Percentiles rank a stretch among this genome's conserved stretches.
phyloP scores from a whole-genome alignment of 768 basidiomycete genomes.

The Mycena epipterygia region DNA sequence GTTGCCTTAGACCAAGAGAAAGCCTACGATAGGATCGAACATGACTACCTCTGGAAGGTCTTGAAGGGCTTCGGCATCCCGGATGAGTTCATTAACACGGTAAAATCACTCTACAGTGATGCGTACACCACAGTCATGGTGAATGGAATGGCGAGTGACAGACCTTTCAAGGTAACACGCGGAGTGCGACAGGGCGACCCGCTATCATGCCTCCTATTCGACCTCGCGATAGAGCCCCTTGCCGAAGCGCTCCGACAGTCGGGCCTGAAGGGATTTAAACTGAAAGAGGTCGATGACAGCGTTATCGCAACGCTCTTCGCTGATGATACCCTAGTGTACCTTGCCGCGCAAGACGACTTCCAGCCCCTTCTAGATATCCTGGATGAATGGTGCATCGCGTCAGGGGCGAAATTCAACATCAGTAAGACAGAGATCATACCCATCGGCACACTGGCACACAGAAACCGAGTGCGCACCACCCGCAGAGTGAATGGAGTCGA shows the following conservation, averaged over 20 bases:
- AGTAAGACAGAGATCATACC: background rate
- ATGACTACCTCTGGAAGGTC: constrained; percentile 20
- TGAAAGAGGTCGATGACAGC: constrained; percentile 1
- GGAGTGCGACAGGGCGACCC: background rate
- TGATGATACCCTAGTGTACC: constrained; percentile 20
- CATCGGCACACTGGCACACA: background rate
- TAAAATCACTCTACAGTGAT: constrained; percentile 39
- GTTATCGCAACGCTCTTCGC: constrained; percentile 21
- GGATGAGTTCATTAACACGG: constrained; percentile 25
- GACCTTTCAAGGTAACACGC: background rate
- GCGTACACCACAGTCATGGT: background rate
- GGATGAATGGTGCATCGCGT: constrained; percentile 18
- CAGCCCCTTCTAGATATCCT: constrained; percentile 2
- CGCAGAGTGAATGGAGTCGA: background rate
- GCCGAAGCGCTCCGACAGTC: constrained; percentile 33
- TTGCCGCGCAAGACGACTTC: background rate
- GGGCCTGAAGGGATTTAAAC: background rate
- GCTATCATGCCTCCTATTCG: constrained; percentile 42
- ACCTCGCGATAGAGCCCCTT: constrained; percentile 40
- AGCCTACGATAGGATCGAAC: no score
- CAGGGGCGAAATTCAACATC: constrained; percentile 15
- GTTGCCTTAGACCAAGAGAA: background rate
- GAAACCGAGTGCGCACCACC: background rate
- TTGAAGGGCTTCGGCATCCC: constrained; percentile 27
- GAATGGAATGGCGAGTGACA: background rate